Evolutionary conservation across 83 land plant genomes (phyloP).

Genomic region (Diphasiastrum complanatum): DNA sequence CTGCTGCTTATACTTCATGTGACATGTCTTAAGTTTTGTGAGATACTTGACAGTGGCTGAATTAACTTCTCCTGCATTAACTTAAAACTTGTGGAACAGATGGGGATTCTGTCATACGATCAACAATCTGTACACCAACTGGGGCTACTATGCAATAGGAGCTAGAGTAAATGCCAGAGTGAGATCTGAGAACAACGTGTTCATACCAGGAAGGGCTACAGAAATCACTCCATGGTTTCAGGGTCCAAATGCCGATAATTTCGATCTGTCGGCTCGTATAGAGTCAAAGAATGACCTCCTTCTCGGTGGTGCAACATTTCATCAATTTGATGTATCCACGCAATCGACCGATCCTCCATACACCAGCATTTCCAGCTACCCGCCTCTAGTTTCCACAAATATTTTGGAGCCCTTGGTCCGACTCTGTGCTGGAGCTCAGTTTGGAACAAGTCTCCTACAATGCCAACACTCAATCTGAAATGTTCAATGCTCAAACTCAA

Average conservation of each 20-base stretch:
- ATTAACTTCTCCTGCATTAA: neutral
- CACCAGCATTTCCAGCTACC: too few species aligned
- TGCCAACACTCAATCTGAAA: too few species aligned
- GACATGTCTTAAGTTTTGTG: neutral
- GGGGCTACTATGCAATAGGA: slow-evolving; percentile 46
- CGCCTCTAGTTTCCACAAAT: too few species aligned
- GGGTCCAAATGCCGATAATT: slow-evolving; percentile 2
- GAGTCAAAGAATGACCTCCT: too few species aligned
- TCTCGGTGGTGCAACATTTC: too few species aligned
- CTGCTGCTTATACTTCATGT: too few species aligned
- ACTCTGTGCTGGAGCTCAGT: too few species aligned
- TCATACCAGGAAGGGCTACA: slow-evolving; percentile 15
- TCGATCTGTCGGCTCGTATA: slow-evolving; percentile 23
- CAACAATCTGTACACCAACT: slow-evolving; percentile 40
- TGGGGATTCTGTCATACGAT: slow-evolving; percentile 44
- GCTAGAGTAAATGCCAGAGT: slow-evolving; percentile 31
- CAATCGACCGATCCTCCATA: too few species aligned
- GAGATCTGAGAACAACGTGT: slow-evolving; percentile 36
- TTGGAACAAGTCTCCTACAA: too few species aligned
- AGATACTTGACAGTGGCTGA: neutral
- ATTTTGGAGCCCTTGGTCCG: too few species aligned
- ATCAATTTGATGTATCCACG: too few species aligned
- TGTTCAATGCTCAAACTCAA: too few species aligned
- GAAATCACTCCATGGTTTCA: slow-evolving; percentile 41
- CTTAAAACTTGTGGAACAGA: slow-evolving; percentile 13